phyloP scores from a whole-genome alignment of 2,329 filamentous ascomycete species.

The Hypoxylon rubiginosum region DNA sequence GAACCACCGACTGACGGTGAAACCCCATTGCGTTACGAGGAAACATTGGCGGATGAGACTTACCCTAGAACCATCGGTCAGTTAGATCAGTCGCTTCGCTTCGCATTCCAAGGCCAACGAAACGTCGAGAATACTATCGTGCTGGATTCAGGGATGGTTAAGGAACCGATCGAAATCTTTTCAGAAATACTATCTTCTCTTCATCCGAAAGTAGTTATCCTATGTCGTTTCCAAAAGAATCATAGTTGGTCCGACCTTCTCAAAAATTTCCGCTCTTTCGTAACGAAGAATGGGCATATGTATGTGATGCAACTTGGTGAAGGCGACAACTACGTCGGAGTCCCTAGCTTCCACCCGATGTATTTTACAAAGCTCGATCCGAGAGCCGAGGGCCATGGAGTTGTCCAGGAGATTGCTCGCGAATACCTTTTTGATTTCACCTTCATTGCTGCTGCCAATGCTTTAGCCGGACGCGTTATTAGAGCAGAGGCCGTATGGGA shows the following conservation, averaged over 20 bases:
- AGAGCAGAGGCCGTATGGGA: no score
- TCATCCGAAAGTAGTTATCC: no score
- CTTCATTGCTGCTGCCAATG: not conserved
- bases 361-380: no score
- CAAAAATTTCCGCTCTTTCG: no score
- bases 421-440: slow-evolving; percentile 1
- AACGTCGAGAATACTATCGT: not conserved
- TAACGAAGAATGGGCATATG: no score
- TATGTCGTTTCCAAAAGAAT: no score
- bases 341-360: no score
- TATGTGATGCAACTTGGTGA: no score
- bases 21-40: not conserved
- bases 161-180: not conserved
- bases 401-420: not conserved
- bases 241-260: no score
- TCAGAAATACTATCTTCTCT: no score
- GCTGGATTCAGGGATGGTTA: not conserved
- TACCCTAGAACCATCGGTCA: no score
- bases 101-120: not conserved
- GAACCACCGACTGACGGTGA: not conserved
- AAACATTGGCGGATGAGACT: not conserved
- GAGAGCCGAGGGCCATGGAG: not conserved
- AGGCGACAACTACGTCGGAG: no score
- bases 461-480: not conserved
- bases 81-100: not conserved